Base-by-base conservation (phyloP, 495 filamentous ascomycete species). In the Umbilicaria muhlenbergii region DNA sequence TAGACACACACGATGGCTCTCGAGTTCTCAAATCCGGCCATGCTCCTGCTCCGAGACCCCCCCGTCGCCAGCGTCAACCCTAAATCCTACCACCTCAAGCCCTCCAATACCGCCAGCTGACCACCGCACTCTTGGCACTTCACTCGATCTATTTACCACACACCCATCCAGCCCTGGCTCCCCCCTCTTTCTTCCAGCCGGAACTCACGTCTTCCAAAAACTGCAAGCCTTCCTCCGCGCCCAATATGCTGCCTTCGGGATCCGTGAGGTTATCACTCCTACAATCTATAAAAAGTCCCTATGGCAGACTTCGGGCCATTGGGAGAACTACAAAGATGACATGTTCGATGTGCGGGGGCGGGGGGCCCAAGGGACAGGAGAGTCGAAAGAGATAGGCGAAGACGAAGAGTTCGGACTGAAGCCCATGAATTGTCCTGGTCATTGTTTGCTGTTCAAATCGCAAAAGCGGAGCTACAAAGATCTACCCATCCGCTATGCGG, bases 361-460 rank as follows among this genome's bases (percentile, higher is more conserved):
- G 11, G 74, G 70, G 12, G 68, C 69, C n/a, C 64, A 58, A 5
- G 75, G 67, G 2, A 62, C 51, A 37, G 63, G 69, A 19, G 41
- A 34, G 7, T 38, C 36, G 44, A 58, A 52, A 16, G 55, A 61
- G 0, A 32, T 32, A n/a, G 61, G 61, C 6, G 66, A 75, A 41
- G 40, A 54, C 5, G 81, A 83, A 49, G 80, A 86, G 40, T 95
- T 88, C 56, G 86, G 85, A 2, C 69, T 95, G 40, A 95, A 95
- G 58, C 88, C 88, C 17, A 95, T 95, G 88, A 95, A 95, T 53
- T 95, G 88, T 58, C 88, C 88, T 0, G 88, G 88, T 11, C 88
- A 95, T 60, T 95, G 88, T 61, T 65, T 95, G 38, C 74, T 95
- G 31, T 95, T 93, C 59, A 69, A 70, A 51, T 77, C 77, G 38